These are phyloP conservation scores for Clavulina sp. DNA, from an alignment of 768 basidiomycete genomes.

Conservation along the genomic window DNA sequence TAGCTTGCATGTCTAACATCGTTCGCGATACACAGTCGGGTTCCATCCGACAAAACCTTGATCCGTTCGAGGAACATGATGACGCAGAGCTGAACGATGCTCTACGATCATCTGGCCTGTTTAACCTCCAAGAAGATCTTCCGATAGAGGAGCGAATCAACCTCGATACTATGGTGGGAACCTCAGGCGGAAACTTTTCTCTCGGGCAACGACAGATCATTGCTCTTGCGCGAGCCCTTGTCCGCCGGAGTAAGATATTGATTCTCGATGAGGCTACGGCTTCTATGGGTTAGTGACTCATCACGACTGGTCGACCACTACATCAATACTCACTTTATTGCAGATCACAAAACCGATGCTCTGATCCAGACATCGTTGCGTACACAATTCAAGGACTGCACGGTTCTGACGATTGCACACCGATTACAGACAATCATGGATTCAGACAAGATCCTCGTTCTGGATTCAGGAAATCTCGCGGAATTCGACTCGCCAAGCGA, in stretches of 20 bases:
- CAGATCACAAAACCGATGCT: slow-evolving; percentile 24
- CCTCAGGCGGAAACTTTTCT: slow-evolving; percentile 24
- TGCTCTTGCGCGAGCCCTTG: slow-evolving; percentile 21
- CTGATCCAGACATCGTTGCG: slow-evolving; percentile 19
- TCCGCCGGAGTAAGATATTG: slow-evolving; percentile 1
- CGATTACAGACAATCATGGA: neutral
- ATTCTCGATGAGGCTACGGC: slow-evolving; percentile 22
- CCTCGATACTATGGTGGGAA: slow-evolving; percentile 19
- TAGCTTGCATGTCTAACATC: neutral
- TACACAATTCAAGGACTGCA: slow-evolving; percentile 17
- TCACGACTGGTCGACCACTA: neutral
- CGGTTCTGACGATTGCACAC: slow-evolving; percentile 12
- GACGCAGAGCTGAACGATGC: slow-evolving; percentile 35
- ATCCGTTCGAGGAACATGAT: slow-evolving; percentile 39
- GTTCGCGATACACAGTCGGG: slow-evolving; percentile 30
- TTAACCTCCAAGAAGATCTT: slow-evolving; percentile 3
- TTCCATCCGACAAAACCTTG: slow-evolving; percentile 39
- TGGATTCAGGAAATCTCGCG: slow-evolving; percentile 42
- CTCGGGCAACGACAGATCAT: slow-evolving; percentile 28
- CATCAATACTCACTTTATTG: too few relatives aligned
- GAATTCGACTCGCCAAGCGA: slow-evolving; percentile 37
- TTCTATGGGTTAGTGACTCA: slow-evolving; percentile 4
- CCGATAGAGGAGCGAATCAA: slow-evolving; percentile 13
- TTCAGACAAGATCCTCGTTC: slow-evolving; percentile 34
- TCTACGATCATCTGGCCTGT: slow-evolving; percentile 28